Evolutionary conservation across 2,329 filamentous ascomycete genomes (phyloP).

Genomic region (Fusarium albidum): DNA sequence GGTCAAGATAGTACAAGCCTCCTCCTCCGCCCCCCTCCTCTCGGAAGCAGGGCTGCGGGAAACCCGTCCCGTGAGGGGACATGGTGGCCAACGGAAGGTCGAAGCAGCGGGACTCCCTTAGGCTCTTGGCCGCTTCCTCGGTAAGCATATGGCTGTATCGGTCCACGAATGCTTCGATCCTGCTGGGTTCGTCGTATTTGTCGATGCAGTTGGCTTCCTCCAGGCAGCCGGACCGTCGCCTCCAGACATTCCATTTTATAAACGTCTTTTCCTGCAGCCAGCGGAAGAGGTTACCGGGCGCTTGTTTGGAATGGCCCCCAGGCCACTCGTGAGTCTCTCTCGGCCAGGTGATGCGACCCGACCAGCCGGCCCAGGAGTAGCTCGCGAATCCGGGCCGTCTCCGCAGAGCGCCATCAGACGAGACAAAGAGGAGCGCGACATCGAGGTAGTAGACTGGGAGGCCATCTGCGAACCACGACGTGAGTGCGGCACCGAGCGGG

Average conservation of each 20-base stretch:
- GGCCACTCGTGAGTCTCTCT: slow-evolving; percentile 1
- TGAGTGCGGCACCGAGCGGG: background rate
- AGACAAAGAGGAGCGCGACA: background rate
- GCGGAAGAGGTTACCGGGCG: background rate
- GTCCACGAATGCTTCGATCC: background rate
- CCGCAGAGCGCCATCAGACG: background rate
- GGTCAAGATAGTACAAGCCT: slow-evolving; percentile 1
- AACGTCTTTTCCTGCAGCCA: slow-evolving; percentile 10
- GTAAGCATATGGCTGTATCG: background rate
- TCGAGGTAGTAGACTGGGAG: slow-evolving; percentile 6
- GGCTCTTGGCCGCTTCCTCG: background rate
- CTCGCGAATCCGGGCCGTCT: slow-evolving; percentile 20
- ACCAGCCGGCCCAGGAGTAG: slow-evolving; percentile 31
- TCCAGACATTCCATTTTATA: slow-evolving; percentile 8
- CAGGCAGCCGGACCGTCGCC: background rate
- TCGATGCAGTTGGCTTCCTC: background rate
- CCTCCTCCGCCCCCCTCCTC: background rate
- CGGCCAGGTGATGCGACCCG: slow-evolving; percentile 10
- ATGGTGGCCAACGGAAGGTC: background rate
- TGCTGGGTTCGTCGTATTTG: background rate
- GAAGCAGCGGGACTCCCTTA: background rate
- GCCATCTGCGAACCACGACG: background rate
- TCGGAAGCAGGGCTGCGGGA: background rate
- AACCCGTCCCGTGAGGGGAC: background rate
- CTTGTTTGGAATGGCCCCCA: background rate